These are phyloP conservation scores for Lachnellula occidentalis DNA, from an alignment of 2,329 filamentous ascomycete genomes.

Conservation along the genomic window DNA sequence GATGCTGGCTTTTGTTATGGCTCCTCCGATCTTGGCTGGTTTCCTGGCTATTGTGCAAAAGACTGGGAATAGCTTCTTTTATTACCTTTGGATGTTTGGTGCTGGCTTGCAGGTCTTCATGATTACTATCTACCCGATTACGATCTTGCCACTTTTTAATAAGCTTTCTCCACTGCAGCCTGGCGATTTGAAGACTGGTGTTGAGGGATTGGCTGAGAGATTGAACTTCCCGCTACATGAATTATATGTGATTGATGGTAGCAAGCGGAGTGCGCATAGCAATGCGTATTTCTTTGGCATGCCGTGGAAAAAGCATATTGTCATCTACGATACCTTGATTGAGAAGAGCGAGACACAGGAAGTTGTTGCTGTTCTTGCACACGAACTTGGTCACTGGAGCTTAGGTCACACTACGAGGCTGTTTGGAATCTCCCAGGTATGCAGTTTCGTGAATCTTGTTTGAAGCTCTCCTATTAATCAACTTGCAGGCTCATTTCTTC, in stretches of 20 bases:
- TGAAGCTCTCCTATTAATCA: slow-evolving; percentile 26
- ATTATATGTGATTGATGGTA: slow-evolving; percentile 90
- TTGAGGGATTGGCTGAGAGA: slow-evolving; percentile 76
- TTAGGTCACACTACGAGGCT: slow-evolving; percentile 90
- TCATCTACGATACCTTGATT: slow-evolving; percentile 96
- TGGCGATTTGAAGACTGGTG: slow-evolving; percentile 79
- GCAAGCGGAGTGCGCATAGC: slow-evolving; percentile 80
- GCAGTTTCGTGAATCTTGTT: background rate
- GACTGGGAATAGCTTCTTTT: slow-evolving; percentile 93
- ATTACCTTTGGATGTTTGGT: slow-evolving; percentile 93
- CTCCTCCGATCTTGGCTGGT: slow-evolving; percentile 81
- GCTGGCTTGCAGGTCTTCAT: slow-evolving; percentile 86
- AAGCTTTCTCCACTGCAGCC: slow-evolving; percentile 90
- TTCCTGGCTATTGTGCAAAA: slow-evolving; percentile 92
- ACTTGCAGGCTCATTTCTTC: slow-evolving; percentile 74
- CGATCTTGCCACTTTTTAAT: slow-evolving; percentile 94
- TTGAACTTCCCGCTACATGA: slow-evolving; percentile 90
- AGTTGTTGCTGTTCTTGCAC: slow-evolving; percentile 88
- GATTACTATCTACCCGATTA: slow-evolving; percentile 93
- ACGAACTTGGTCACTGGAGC: slow-evolving; percentile 97
- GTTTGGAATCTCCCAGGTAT: slow-evolving; percentile 77
- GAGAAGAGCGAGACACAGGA: slow-evolving; percentile 91
- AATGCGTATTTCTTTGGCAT: slow-evolving; percentile 96
- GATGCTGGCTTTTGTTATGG: slow-evolving; percentile 70
- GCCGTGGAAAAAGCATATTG: slow-evolving; percentile 99